Conservation (phyloP, 306 rosid genomes). For the Senna tora region DNA sequence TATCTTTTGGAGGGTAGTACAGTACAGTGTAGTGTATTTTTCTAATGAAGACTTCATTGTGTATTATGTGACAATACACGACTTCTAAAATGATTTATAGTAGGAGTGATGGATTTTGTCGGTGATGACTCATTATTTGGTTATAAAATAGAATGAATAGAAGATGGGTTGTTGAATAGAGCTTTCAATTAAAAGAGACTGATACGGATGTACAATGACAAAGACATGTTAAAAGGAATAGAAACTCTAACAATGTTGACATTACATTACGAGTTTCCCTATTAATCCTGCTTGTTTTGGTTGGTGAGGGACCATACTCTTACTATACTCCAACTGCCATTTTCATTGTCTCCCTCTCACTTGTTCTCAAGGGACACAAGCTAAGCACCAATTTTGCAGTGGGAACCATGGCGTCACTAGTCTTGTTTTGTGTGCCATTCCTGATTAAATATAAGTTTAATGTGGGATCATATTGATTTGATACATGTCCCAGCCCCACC, state of each 20-base stretch:
- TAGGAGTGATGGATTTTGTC: slow-evolving; percentile 25
- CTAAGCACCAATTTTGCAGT: slow-evolving; percentile 23
- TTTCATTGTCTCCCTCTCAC: too few species aligned
- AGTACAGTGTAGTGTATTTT: too few species aligned
- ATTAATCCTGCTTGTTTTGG: background rate
- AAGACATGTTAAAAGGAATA: background rate
- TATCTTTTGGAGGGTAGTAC: too few species aligned
- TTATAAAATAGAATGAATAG: slow-evolving; percentile 16
- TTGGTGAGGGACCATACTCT: background rate
- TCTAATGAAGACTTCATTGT: too few species aligned
- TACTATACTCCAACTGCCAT: background rate
- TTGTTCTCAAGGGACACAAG: background rate
- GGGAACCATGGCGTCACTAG: background rate
- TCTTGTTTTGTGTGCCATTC: slow-evolving; percentile 4
- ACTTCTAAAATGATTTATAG: too few species aligned
- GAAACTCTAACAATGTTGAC: slow-evolving; percentile 4
- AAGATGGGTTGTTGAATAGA: slow-evolving; percentile 47
- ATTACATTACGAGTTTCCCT: background rate
- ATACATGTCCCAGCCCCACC: slow-evolving; percentile 39
- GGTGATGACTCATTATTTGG: slow-evolving; percentile 34
- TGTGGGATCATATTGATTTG: background rate
- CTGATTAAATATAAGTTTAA: background rate
- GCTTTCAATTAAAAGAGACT: slow-evolving; percentile 40
- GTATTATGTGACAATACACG: too few species aligned
- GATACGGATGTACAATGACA: slow-evolving; percentile 24